phyloP scores from a whole-genome alignment of 805 yeast species.

The Yarrowia alimentaria region DNA sequence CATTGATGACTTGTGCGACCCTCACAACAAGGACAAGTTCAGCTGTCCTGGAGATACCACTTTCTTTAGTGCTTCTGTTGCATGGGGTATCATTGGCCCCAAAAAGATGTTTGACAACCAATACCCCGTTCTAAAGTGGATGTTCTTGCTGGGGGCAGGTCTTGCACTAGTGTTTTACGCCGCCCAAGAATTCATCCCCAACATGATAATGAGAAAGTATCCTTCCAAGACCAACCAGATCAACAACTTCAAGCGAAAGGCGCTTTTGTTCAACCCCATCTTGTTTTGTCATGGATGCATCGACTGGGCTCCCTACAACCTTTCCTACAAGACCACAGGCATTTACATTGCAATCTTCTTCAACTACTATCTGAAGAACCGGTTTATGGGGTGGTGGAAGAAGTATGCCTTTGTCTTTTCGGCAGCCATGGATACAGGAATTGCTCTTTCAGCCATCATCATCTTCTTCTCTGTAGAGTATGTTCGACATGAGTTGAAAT shows the following conservation, averaged over 20 bases:
- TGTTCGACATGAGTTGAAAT: conserved; percentile 39
- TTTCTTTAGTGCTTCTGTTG: conserved; percentile 50
- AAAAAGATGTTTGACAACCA: conserved; percentile 45
- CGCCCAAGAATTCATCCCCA: conserved; percentile 31
- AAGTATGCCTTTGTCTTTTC: conserved; percentile 52
- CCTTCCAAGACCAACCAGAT: neutral
- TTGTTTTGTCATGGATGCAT: conserved; percentile 1
- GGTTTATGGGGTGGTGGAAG: conserved; percentile 52
- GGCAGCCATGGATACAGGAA: conserved; percentile 51
- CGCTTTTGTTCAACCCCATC: conserved; percentile 3
- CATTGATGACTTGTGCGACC: conserved; percentile 36
- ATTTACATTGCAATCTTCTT: conserved; percentile 45
- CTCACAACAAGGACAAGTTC: conserved; percentile 31
- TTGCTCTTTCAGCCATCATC: conserved; percentile 49
- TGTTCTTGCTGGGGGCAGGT: conserved; percentile 35
- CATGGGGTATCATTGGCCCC: conserved; percentile 51
- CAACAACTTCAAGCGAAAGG: neutral
- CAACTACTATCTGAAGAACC: conserved; percentile 46
- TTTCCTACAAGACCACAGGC: conserved; percentile 46
- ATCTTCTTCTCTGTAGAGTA: conserved; percentile 47
- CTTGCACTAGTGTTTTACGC: conserved; percentile 29
- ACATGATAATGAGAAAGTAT: conserved; percentile 5
- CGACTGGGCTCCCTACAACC: conserved; percentile 32
- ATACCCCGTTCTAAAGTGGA: conserved; percentile 33
- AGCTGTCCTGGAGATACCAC: conserved; percentile 44